Evolutionary conservation across 805 yeast species (phyloP).

Genomic region (Metschnikowia rubicola): DNA sequence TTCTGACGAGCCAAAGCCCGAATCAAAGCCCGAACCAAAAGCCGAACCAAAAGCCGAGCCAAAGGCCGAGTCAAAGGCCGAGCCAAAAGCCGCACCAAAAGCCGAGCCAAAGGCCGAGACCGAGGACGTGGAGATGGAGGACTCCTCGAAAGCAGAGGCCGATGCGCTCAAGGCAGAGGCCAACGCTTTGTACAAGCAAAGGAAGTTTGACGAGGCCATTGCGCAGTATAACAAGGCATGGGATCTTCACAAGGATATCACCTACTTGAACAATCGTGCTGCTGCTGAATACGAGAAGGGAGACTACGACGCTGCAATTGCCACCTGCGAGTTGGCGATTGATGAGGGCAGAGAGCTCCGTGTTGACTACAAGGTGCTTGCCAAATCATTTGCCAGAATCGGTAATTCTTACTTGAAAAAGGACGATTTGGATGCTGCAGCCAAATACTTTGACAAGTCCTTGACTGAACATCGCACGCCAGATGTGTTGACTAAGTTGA

Average conservation of each 20-base stretch:
- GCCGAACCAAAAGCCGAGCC: slow-evolving; percentile 6
- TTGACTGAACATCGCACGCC: slow-evolving; percentile 97
- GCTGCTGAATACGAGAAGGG: slow-evolving; percentile 98
- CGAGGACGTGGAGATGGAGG: slow-evolving; percentile 37
- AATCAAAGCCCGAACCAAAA: background rate
- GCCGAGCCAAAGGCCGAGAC: slow-evolving; percentile 14
- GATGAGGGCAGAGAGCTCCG: slow-evolving; percentile 86
- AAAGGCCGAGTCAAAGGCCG: slow-evolving; percentile 11
- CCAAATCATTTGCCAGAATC: slow-evolving; percentile 89
- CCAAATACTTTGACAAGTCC: slow-evolving; percentile 78
- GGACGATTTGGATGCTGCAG: slow-evolving; percentile 70
- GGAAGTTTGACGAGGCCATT: slow-evolving; percentile 91
- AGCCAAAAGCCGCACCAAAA: slow-evolving; percentile 7
- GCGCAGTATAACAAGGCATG: slow-evolving; percentile 82
- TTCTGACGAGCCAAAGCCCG: slow-evolving; percentile 18
- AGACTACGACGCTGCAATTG: slow-evolving; percentile 79
- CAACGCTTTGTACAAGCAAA: slow-evolving; percentile 78
- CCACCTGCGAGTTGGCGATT: slow-evolving; percentile 76
- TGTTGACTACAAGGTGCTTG: slow-evolving; percentile 87
- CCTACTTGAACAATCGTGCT: slow-evolving; percentile 92
- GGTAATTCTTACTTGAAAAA: slow-evolving; percentile 79
- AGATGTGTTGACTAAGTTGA: slow-evolving; percentile 81
- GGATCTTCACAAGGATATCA: slow-evolving; percentile 76
- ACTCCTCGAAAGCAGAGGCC: slow-evolving; percentile 47
- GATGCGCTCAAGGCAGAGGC: slow-evolving; percentile 79